Conservation (phyloP, 345 rosid species). For the Fremontodendron californicum region DNA sequence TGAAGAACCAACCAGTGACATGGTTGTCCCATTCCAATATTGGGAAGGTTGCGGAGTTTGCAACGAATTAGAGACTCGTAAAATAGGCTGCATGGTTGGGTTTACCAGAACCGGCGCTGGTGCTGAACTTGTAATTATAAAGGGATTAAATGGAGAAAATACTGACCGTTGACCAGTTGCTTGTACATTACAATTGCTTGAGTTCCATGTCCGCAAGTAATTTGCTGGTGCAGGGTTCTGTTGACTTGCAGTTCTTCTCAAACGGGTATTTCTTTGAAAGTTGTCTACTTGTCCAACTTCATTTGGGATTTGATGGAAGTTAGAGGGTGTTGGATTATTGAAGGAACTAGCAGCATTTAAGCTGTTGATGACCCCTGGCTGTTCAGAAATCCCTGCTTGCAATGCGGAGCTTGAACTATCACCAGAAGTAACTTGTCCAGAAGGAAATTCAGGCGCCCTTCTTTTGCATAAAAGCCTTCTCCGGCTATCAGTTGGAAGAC, state of each 20-base stretch:
- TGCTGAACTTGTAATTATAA: neutral
- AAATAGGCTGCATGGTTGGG: neutral
- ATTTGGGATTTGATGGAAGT: neutral
- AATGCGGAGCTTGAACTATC: neutral
- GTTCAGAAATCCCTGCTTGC: neutral
- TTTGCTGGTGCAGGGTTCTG: neutral
- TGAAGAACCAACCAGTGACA: neutral
- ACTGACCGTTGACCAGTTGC: neutral
- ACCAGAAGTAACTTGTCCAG: too few species aligned
- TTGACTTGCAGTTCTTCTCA: neutral
- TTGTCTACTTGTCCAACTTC: neutral
- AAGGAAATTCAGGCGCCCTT: neutral
- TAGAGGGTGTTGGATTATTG: neutral
- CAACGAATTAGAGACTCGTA: neutral
- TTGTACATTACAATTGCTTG: neutral
- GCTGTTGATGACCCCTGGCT: neutral
- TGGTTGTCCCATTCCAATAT: slow-evolving; percentile 1
- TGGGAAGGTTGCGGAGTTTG: neutral
- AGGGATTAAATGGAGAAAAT: neutral
- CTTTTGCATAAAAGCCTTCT: slow-evolving; percentile 14
- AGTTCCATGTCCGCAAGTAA: neutral
- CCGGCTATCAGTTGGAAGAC: neutral
- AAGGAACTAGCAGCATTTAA: neutral
- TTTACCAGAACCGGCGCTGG: neutral
- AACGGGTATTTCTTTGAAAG: slow-evolving; percentile 7